Evolutionary conservation across 1,139 yeast genomes (phyloP), one percentile per base, ranked within the genome.

Genomic region (Trichomonascaceae sp.): DNA sequence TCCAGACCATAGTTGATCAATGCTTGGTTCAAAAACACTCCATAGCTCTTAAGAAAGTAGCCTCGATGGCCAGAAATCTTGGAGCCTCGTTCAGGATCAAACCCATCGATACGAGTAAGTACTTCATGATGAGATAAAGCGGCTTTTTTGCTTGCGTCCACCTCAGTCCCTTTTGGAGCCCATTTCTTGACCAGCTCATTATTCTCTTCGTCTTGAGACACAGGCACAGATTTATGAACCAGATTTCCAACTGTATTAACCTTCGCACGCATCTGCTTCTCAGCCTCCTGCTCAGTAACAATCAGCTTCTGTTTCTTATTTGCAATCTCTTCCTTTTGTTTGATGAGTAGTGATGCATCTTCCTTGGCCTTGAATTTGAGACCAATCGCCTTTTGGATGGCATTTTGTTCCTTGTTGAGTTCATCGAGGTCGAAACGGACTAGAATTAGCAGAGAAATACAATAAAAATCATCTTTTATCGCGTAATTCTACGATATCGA

Each of bases 51-150:
- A 71, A 95, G 80, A 75, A 93, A 93, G 76, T 90, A 93, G 60
- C 99, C 99, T 76, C 99, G 87, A 80, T 93, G 99, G 59, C 99
- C 99, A 56, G 93, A 93, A 63, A 93, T 85, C 77, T 91, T 87
- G 60, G 89, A 96, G 71, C 99, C 99, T 76, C 99, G 87, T 74
- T 93, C 99, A 62, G 96, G 98, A 71, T 93, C 99, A 72, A 89
- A 93, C 61, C 99, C 99, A 68, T 93, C 97, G 63, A 93, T 79
- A 75, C 98, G 84, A 64, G 95, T 80, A 64, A 95, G 80, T 54
- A 95, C 86, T 76, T 93, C 99, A 70, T 93, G 99, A 71, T 93
- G 99, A 38, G 98, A 91, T 70, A 91, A 81, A 47, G 77, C 75
- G 57, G 96, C 97, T 63, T 79, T 76, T 55, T 81, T 84, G 59